phyloP scores from a whole-genome alignment of 192 early-diverging fungal species.

The Gaertneriomyces sp. region DNA sequence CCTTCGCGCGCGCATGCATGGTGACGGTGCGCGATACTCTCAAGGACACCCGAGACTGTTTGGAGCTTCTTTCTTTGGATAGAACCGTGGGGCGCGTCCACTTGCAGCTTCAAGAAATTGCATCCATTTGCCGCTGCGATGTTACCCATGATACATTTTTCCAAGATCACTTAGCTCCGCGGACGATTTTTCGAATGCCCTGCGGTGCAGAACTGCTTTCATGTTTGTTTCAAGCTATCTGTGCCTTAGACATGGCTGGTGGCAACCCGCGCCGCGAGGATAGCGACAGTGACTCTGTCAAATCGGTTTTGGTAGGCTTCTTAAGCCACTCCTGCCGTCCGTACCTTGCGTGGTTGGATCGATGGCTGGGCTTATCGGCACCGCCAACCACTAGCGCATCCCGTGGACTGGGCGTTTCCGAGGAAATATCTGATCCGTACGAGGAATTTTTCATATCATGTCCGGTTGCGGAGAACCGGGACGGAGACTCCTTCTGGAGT shows the following conservation, averaged over 20 bases:
- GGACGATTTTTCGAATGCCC: slow-evolving; percentile 8
- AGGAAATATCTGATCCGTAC: slow-evolving; percentile 26
- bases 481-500: slow-evolving; percentile 15
- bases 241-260: not conserved
- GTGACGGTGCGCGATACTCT: not conserved
- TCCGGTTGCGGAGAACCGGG: not conserved
- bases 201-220: slow-evolving; percentile 15
- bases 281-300: not conserved
- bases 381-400: not conserved
- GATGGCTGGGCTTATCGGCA: slow-evolving; percentile 14
- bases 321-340: slow-evolving; percentile 15
- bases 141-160: not conserved
- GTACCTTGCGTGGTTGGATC: slow-evolving; percentile 22
- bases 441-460: slow-evolving; percentile 13
- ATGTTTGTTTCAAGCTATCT: slow-evolving; percentile 18
- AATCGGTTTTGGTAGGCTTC: not conserved
- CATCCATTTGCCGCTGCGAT: not conserved
- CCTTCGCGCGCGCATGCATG: slow-evolving; percentile 4
- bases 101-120: not conserved
- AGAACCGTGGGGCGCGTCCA: not conserved
- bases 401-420: slow-evolving; percentile 1
- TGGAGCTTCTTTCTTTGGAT: slow-evolving; percentile 1
- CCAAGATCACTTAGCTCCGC: not conserved
- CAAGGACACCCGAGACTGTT: not conserved
- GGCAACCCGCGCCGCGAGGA: not conserved